phyloP scores from a whole-genome alignment of 805 yeast species.

The Zygosaccharomyces kombuchaensis region DNA sequence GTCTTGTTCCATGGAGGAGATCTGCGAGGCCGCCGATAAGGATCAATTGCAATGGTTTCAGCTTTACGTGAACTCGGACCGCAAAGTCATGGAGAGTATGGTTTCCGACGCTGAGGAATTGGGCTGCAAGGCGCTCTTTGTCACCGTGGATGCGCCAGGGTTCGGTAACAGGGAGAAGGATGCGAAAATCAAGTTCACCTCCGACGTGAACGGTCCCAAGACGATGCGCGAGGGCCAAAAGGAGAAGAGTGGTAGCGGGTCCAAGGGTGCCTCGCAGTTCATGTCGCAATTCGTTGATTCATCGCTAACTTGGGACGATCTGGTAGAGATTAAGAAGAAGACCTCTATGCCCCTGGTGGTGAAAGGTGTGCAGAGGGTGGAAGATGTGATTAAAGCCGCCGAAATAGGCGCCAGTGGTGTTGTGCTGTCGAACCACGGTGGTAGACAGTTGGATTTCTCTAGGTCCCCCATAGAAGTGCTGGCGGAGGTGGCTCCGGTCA shows the following conservation, averaged over 20 bases:
- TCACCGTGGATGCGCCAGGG: conserved; percentile 91
- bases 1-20: conserved; percentile 82
- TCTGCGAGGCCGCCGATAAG: conserved; percentile 62
- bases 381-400: conserved; percentile 70
- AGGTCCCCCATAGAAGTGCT: conserved; percentile 73
- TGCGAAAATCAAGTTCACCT: conserved; percentile 57
- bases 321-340: conserved; percentile 48
- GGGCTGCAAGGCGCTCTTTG: conserved; percentile 77
- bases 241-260: conserved; percentile 48
- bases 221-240: conserved; percentile 49
- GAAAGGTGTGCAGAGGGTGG: conserved; percentile 82
- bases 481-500: conserved; percentile 59
- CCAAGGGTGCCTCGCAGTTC: conserved; percentile 83
- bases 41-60: conserved; percentile 84
- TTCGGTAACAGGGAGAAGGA: conserved; percentile 90
- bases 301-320: conserved; percentile 59
- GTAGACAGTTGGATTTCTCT: conserved; percentile 79
- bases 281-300: conserved; percentile 82
- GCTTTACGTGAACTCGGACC: conserved; percentile 74
- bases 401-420: conserved; percentile 71
- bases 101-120: conserved; percentile 68
- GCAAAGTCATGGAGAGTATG: conserved; percentile 55
- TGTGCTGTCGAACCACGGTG: conserved; percentile 87
- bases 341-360: conserved; percentile 65
- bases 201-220: conserved; percentile 32